Conservation (phyloP, 2,329 filamentous ascomycete genomes). For the Hypoxylon sp. region DNA sequence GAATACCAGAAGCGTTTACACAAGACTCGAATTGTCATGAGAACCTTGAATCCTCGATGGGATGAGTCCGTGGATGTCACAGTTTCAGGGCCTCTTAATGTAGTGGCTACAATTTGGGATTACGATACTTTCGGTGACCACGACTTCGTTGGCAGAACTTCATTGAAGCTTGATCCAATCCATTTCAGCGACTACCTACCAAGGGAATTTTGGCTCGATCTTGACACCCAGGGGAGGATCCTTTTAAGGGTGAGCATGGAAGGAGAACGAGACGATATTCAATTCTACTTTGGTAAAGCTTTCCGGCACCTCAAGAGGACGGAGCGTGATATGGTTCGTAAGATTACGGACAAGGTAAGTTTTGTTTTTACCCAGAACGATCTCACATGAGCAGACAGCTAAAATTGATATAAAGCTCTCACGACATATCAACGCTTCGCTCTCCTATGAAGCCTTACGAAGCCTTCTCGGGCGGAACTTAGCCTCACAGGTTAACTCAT, state of each 20-base stretch:
- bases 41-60: constrained; percentile 93
- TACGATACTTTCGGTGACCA: constrained; percentile 98
- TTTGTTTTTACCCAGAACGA: neutral
- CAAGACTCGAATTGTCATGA: constrained; percentile 92
- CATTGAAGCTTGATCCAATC: constrained; percentile 95
- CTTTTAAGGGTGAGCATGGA: constrained; percentile 97
- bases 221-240: constrained; percentile 93
- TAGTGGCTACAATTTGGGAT: constrained; percentile 98
- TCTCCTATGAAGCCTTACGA: constrained; percentile 85
- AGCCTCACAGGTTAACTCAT: constrained; percentile 62
- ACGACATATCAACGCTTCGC: constrained; percentile 88
- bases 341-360: constrained; percentile 94
- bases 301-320: constrained; percentile 95
- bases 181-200: constrained; percentile 97
- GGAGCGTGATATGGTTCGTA: constrained; percentile 97
- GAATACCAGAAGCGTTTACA: constrained; percentile 97
- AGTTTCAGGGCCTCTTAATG: constrained; percentile 88
- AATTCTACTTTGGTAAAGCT: constrained; percentile 98
- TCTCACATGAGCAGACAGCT: constrained; percentile 31
- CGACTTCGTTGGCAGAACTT: constrained; percentile 97
- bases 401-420: constrained; percentile 72
- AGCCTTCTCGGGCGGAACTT: constrained; percentile 78
- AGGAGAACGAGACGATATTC: constrained; percentile 96
- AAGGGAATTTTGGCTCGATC: constrained; percentile 95
- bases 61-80: constrained; percentile 97